A percentile compares a stretch with the other conserved stretches of the same genome.
Evolutionary conservation across 1,139 yeast genomes (phyloP).

Genomic region (Nakaseomyces bracarensis): DNA sequence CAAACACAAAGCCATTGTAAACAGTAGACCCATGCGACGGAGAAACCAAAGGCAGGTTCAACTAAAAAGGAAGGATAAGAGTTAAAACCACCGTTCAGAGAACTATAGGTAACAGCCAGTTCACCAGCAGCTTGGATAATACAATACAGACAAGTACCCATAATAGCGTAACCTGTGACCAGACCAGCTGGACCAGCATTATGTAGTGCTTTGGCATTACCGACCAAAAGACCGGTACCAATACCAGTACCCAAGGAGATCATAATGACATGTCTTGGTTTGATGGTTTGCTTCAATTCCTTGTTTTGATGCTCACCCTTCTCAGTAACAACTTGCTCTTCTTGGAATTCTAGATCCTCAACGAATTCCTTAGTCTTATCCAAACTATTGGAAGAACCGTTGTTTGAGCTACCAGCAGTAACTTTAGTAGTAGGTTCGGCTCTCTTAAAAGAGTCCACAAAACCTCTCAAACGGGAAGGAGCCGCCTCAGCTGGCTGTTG

Average conservation of each 20-base stretch:
- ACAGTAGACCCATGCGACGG: slow-evolving; percentile 74
- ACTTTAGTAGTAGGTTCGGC: slow-evolving; percentile 14
- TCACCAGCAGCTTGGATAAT: slow-evolving; percentile 85
- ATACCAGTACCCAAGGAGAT: slow-evolving; percentile 80
- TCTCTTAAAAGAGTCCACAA: slow-evolving; percentile 27
- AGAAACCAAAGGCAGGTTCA: slow-evolving; percentile 72
- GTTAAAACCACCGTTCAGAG: slow-evolving; percentile 73
- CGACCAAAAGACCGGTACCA: slow-evolving; percentile 73
- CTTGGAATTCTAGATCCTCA: slow-evolving; percentile 6
- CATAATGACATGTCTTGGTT: slow-evolving; percentile 50
- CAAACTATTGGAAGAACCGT: not conserved
- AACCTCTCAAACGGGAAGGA: slow-evolving; percentile 26
- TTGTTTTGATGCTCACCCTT: slow-evolving; percentile 14
- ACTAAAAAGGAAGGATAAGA: slow-evolving; percentile 58
- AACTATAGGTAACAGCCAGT: slow-evolving; percentile 62
- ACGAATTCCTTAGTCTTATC: not conserved
- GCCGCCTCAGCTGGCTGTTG: not conserved
- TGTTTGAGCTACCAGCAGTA: slow-evolving; percentile 7
- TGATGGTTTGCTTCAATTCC: slow-evolving; percentile 41
- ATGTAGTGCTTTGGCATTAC: slow-evolving; percentile 58
- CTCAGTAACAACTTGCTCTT: slow-evolving; percentile 3
- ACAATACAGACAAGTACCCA: slow-evolving; percentile 63
- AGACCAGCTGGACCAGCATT: slow-evolving; percentile 79
- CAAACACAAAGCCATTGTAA: slow-evolving; percentile 72
- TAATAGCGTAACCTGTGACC: slow-evolving; percentile 56